A percentile compares a stretch with the other conserved stretches of the same genome.
Conservation (phyloP, 179 eudicot species). For the Patellifolia procumbens region DNA sequence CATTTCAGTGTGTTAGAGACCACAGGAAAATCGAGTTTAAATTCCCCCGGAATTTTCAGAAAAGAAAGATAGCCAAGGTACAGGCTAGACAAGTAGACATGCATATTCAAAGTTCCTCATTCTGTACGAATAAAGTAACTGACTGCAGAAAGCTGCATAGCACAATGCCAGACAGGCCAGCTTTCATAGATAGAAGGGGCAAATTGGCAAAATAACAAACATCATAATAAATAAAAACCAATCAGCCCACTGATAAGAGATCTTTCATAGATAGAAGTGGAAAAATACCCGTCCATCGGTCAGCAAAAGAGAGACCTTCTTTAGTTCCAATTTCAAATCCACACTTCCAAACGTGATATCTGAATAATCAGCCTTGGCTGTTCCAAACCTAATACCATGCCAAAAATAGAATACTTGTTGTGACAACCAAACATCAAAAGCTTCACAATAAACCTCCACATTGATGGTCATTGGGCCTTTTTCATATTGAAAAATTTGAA, state of each 20-base stretch:
- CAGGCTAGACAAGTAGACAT: slow-evolving; percentile 1
- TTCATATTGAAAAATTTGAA: slow-evolving; percentile 41
- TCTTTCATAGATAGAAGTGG: not conserved
- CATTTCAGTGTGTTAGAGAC: not conserved
- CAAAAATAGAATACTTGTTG: slow-evolving; percentile 67
- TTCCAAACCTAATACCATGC: slow-evolving; percentile 44
- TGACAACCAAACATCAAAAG: slow-evolving; percentile 77
- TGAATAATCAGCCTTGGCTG: slow-evolving; percentile 43
- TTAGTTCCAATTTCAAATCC: slow-evolving; percentile 50
- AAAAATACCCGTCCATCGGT: slow-evolving; percentile 86
- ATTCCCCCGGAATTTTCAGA: not conserved
- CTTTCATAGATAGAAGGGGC: not conserved
- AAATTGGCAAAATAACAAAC: not conserved
- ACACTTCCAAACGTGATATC: slow-evolving; percentile 32
- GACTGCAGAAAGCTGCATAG: not conserved
- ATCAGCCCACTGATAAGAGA: not conserved
- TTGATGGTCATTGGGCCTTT: slow-evolving; percentile 30
- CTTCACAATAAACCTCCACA: slow-evolving; percentile 48
- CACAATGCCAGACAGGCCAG: not conserved
- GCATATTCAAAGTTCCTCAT: not conserved
- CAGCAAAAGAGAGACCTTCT: slow-evolving; percentile 69
- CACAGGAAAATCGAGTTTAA: not conserved
- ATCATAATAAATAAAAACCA: not conserved
- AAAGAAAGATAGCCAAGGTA: not conserved
- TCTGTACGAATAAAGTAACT: not conserved